A percentile compares a stretch with the other conserved stretches of the same genome.
phyloP scores from a whole-genome alignment of 768 basidiomycete species.

The Lactarius indigo region DNA sequence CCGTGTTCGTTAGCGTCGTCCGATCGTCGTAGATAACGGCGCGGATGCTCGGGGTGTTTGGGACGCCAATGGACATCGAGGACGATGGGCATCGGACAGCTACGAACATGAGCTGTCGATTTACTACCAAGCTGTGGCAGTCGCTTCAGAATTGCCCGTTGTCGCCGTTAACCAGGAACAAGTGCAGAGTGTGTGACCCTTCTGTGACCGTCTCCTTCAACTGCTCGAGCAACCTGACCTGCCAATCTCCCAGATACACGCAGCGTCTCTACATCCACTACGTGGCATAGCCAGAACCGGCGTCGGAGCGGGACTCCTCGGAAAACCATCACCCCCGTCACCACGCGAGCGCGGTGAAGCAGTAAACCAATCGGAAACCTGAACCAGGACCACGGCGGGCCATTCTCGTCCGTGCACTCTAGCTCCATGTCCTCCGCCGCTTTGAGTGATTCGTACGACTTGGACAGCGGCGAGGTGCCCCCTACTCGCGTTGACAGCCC shows the following conservation, averaged over 20 bases:
- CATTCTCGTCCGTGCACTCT: slow-evolving; percentile 28
- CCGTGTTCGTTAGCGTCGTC: slow-evolving; percentile 90
- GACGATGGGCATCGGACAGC: slow-evolving; percentile 46
- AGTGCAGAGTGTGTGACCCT: too few relatives aligned
- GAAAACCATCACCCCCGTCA: too few relatives aligned
- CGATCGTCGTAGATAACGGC: slow-evolving; percentile 89
- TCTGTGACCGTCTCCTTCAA: too few relatives aligned
- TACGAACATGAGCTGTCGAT: slow-evolving; percentile 44
- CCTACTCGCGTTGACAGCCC: slow-evolving; percentile 63
- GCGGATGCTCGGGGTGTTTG: slow-evolving; percentile 94
- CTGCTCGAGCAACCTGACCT: too few relatives aligned
- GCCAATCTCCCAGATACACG: too few relatives aligned
- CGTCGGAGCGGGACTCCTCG: background rate
- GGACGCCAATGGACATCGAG: slow-evolving; percentile 82
- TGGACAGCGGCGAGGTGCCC: slow-evolving; percentile 69
- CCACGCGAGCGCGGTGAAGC: too few relatives aligned
- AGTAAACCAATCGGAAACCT: background rate
- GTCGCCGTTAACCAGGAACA: too few relatives aligned
- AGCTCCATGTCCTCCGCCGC: too few relatives aligned
- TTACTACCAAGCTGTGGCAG: too few relatives aligned
- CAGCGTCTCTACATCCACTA: slow-evolving; percentile 80
- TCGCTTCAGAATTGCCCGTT: too few relatives aligned
- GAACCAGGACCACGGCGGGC: background rate
- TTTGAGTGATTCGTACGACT: slow-evolving; percentile 41
- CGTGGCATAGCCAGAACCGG: slow-evolving; percentile 23